Evolutionary conservation across 768 basidiomycete genomes (phyloP).

Genomic region (Boletus pseudopeckii): DNA sequence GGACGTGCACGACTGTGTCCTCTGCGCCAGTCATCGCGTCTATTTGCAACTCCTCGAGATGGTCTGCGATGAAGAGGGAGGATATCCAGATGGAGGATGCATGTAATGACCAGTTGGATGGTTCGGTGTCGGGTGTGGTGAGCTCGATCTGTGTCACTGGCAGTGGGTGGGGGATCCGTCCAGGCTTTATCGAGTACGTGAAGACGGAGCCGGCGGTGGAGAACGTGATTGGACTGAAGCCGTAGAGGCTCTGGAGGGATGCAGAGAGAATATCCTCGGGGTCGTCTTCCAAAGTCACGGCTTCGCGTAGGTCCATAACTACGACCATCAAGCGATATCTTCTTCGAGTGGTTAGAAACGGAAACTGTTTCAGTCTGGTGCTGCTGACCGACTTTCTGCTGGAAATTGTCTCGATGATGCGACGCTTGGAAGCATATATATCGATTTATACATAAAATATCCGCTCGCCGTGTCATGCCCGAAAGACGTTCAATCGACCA

Average conservation of each 20-base stretch:
- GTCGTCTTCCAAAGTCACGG: slow-evolving; percentile 23
- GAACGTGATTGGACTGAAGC: slow-evolving; percentile 55
- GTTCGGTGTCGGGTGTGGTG: slow-evolving; percentile 59
- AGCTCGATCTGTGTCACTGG: slow-evolving; percentile 38
- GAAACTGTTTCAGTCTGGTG: neutral
- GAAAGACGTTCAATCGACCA: slow-evolving; percentile 75
- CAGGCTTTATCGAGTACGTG: slow-evolving; percentile 37
- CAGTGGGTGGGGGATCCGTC: slow-evolving; percentile 12
- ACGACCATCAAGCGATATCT: neutral
- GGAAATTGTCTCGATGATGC: neutral
- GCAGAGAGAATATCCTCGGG: slow-evolving; percentile 69
- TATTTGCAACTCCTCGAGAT: slow-evolving; percentile 48
- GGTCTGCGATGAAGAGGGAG: slow-evolving; percentile 64
- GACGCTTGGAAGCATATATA: neutral
- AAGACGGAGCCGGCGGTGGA: slow-evolving; percentile 54
- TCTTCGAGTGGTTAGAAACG: too few relatives aligned
- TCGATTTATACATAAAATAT: neutral
- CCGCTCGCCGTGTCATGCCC: slow-evolving; percentile 33
- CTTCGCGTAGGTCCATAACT: neutral
- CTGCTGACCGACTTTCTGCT: too few relatives aligned
- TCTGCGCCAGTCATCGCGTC: slow-evolving; percentile 19
- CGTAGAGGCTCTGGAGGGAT: slow-evolving; percentile 61
- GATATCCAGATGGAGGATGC: slow-evolving; percentile 77
- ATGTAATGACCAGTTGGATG: slow-evolving; percentile 72
- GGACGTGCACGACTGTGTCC: slow-evolving; percentile 35